Base-by-base conservation (phyloP, 352 stramenopile species). In the Globisporangium cystogenes region DNA sequence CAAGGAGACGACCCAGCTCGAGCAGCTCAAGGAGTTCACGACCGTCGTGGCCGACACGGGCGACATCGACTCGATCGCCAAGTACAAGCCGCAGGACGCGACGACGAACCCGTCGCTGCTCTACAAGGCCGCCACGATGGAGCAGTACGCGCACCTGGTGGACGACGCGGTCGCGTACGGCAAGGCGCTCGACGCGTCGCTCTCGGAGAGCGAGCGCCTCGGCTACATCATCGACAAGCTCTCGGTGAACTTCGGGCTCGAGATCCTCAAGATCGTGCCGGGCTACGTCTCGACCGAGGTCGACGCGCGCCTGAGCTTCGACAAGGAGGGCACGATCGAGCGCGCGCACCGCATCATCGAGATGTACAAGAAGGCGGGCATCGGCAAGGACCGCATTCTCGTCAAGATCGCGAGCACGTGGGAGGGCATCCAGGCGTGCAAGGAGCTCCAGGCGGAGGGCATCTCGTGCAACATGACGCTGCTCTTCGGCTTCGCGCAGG, bases 31-130 rank as follows among this genome's bases (percentile, higher is more conserved):
- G 70, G 70, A 97, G 66, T 82, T 98, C 54, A 99, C 96, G 27
- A 98, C 95, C 26, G 90, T 99, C 41, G 97, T 99, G 35, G 93
- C 94, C 31, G 97, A 99, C 78, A 99, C 96, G 49, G 97, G 97
- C 45, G 97, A 99, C 72, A 86, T 96, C 57, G 73, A 74, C 59
- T 90, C 86, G 58, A 96, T 93, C 53, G 83, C 86, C 65, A 94
- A 93, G 72, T 95, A 84, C 75, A 91, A 92, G 67, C 95, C 95
- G 52, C 89, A 98, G 73, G 96, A 99, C 84, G 97, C 97, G 37
- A 99, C 97, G 11, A 99, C 97, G 23, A 99, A 99, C 77, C 97
- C 97, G 42, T 98, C 87, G 64, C 82, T 99, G 44, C 95, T 99
- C 44, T 99, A 97, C 86, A 99, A 99, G 69, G 97, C 97, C 23